Base-by-base conservation (phyloP, 306 rosid species). In the Carpinus viminea region DNA sequence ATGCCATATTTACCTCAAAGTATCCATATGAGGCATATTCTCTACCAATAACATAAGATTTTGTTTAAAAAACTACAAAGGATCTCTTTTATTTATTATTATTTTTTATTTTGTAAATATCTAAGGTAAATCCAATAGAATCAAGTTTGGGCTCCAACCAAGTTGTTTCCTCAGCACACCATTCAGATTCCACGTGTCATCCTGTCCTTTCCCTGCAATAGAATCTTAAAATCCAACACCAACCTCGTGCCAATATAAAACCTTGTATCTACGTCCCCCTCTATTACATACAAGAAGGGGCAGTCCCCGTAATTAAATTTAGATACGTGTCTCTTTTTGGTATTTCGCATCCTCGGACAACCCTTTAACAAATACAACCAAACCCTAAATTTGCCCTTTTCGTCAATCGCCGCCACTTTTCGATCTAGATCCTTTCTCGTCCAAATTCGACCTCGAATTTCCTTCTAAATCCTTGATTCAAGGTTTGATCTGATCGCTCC, bases 381-480 rank as follows among this genome's bases (percentile, higher is more conserved):
- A 92, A 81, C 94, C 94, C 94, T 87, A 88, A 72, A 83, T 76
- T 86, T 80, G 59, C 74, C 86, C 41, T 65, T 79, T 82, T 85
- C 83, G 77, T 88, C 80, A 61, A 55, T 86, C 83, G 88, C 91
- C 87, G 89, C 84, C 89, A 68, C 84, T 81, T 92, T 81, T 77
- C 82, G 82, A 86, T 87, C 92, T 77, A 62, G 70, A 80, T 85
- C 24, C 69, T 81, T 81, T 36, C 73, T 20, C 53, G 8, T 17
- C 74, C 88, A 59, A 31, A 84, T 80, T 87, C 73, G 66, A 82
- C 83, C 88, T 64, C 26, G 70, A 17, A 73, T 72, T 75, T 46
- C 26, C 20, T 5, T 28, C 13, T 55, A 15, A 7, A 17, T 59
- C 68, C 41, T 43, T 1, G 54, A 78, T 83, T 85, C 66, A 78